Percentiles rank a stretch among this genome's conserved stretches.
phyloP scores from a whole-genome alignment of 2,329 filamentous ascomycete genomes.

The Hymenoscyphus fraxineus region DNA sequence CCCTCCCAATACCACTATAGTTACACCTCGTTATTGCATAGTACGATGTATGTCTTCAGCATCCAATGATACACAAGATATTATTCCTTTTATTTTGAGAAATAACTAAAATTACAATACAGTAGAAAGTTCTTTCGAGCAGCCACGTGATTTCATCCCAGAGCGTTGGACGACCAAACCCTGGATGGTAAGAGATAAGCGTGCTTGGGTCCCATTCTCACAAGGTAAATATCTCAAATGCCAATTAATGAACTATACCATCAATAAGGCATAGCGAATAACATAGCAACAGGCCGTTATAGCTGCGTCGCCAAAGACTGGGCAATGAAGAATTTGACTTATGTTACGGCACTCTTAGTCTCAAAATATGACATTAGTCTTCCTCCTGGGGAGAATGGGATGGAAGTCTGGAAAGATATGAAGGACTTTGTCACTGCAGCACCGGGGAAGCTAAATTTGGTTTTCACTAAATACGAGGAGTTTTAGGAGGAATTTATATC shows the following conservation, averaged over 20 bases:
- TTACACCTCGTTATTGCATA: background rate
- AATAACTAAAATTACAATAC: background rate
- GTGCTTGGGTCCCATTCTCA: background rate
- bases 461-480: background rate
- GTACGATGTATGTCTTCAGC: background rate
- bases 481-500: too few species aligned
- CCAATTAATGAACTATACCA: background rate
- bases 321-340: background rate
- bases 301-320: slow-evolving; percentile 1
- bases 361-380: background rate
- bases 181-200: background rate
- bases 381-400: slow-evolving; percentile 3
- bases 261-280: background rate
- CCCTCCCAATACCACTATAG: slow-evolving; percentile 3
- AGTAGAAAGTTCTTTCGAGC: background rate
- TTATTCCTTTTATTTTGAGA: background rate
- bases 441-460: slow-evolving; percentile 5
- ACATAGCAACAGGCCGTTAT: background rate
- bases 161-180: background rate
- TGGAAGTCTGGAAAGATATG: background rate
- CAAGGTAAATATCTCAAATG: background rate
- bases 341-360: background rate
- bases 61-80: background rate
- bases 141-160: background rate
- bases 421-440: background rate